These are phyloP conservation scores for Amoebophrya sp. DNA, from an alignment of 169 alveolate genomes.

Conservation along the genomic window DNA sequence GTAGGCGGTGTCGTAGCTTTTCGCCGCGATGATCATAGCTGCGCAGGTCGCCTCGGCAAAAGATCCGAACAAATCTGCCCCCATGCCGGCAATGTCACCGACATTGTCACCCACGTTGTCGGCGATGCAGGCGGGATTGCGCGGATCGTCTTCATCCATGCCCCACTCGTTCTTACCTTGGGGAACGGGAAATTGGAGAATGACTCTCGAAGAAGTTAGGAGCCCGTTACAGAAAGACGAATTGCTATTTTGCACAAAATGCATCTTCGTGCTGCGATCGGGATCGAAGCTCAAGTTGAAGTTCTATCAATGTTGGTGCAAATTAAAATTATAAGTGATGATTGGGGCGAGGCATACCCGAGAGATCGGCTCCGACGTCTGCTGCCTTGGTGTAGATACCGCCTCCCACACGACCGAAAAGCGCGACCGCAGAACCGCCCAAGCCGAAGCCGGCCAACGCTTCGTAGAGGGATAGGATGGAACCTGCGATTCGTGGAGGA, in stretches of 20 bases:
- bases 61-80: slow-evolving; percentile 85
- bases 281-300: no score
- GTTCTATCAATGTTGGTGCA: no score
- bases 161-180: slow-evolving; percentile 31
- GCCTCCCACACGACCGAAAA: slow-evolving; percentile 75
- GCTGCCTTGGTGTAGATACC: slow-evolving; percentile 79
- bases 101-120: slow-evolving; percentile 87
- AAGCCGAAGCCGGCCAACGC: no score
- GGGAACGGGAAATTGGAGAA: no score
- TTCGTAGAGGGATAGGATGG: no score
- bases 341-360: no score
- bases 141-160: slow-evolving; percentile 73
- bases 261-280: no score
- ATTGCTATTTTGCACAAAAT: no score
- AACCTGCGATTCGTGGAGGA: neutral
- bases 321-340: no score
- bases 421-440: slow-evolving; percentile 71
- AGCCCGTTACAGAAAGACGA: no score
- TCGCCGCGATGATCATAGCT: slow-evolving; percentile 69
- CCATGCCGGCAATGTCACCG: slow-evolving; percentile 86
- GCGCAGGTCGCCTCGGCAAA: slow-evolving; percentile 82
- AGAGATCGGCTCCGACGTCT: slow-evolving; percentile 73
- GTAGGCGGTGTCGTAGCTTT: neutral
- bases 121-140: slow-evolving; percentile 84
- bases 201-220: no score